Evolutionary conservation across 306 rosid genomes (phyloP), one percentile per base, ranked within the genome.

Genomic region (Macrotyloma uniflorum): DNA sequence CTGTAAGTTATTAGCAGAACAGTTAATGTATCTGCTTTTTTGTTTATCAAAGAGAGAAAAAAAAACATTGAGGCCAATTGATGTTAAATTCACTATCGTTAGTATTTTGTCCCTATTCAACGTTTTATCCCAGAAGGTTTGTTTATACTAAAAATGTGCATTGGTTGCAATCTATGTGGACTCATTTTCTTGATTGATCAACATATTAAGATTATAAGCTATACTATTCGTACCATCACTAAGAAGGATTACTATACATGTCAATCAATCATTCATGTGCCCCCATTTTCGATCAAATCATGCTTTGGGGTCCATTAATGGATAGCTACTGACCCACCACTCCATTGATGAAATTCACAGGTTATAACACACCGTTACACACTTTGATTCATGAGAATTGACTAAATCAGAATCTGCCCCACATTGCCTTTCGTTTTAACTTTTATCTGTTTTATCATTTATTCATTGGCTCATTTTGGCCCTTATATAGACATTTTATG

Each of bases 271-370:
- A 74, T 74, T 26, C 19, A 35, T 35, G 53, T 69, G 76, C 65
- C 79, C 71, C 83, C 77, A 70, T 51, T 70, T 20, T 2, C 75
- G 33, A 69, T 82, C 80, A 69, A 82, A 87, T 83, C 81, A 72
- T 57, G 79, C 33, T 59, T 76, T 38, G 85, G 83, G 85, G 74
- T 82, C 87, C 83, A 19, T 76, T 70, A 69, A 73, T 57, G 74
- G 82, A 77, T 76, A 30, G 78, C 66, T 79, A 22, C 30, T 79
- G 86, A 50, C 89, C 89, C 86, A 84, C 85, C 43, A 15, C 53
- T 79, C 24, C 64, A 87, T 91, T 83, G 76, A 85, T 84, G 88
- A 83, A 78, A 30, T 76, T 88, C 91, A 82, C 88, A 86, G 73
- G 77, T 68, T 76, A 53, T 80, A 85, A 72, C 79, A 73, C 83